phyloP scores from a whole-genome alignment of 225 moss, liverwort and hornwort genomes.

The Bryum argenteum region DNA sequence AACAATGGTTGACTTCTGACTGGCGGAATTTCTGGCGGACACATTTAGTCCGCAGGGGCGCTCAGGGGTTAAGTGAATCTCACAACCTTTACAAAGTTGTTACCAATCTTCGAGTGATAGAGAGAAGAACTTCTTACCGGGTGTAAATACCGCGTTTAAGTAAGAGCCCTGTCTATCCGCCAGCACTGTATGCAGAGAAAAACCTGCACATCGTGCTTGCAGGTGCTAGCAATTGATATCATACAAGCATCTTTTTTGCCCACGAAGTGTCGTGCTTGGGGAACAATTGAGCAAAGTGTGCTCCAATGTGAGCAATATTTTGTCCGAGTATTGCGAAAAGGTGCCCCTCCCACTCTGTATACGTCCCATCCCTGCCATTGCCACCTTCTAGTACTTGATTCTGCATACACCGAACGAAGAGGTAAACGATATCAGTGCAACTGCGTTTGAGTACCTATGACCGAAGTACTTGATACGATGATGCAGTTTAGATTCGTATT shows the following conservation, averaged over 20 bases:
- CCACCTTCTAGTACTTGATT: slow-evolving; percentile 56
- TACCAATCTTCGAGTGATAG: neutral
- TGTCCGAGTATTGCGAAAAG: slow-evolving; percentile 85
- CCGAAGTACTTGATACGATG: too few species aligned
- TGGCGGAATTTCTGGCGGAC: too few species aligned
- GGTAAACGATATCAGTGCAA: slow-evolving; percentile 5
- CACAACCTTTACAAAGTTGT: too few species aligned
- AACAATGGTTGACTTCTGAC: too few species aligned
- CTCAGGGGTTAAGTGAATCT: too few species aligned
- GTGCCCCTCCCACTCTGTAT: slow-evolving; percentile 91
- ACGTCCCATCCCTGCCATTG: slow-evolving; percentile 62
- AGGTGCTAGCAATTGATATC: slow-evolving; percentile 18
- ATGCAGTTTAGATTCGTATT: too few species aligned
- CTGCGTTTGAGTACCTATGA: slow-evolving; percentile 1
- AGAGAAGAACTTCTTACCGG: slow-evolving; percentile 27
- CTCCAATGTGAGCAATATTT: slow-evolving; percentile 82
- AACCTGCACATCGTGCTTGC: slow-evolving; percentile 5
- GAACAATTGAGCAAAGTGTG: slow-evolving; percentile 94
- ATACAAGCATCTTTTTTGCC: slow-evolving; percentile 26
- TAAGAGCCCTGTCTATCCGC: slow-evolving; percentile 24
- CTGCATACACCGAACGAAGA: slow-evolving; percentile 29
- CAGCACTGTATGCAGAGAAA: slow-evolving; percentile 17
- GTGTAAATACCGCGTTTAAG: too few species aligned
- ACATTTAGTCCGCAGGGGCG: too few species aligned
- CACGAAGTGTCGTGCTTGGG: slow-evolving; percentile 62